Evolutionary conservation across 345 rosid species (phyloP), one percentile per base, ranked within the genome.

Genomic region (Corchorus capsularis): DNA sequence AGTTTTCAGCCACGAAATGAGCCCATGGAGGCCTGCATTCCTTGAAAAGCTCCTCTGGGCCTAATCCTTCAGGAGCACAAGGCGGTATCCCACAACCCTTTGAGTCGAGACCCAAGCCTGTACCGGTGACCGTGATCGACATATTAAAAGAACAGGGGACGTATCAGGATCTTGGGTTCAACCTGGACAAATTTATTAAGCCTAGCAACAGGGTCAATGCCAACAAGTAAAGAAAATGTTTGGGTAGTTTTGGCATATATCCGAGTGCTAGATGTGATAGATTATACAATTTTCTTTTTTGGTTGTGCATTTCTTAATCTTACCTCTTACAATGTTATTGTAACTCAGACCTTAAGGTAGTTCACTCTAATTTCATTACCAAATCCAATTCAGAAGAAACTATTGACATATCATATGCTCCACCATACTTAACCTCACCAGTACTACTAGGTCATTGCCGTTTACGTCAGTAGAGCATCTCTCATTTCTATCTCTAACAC

Each of bases 141-240:
- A 85, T 9, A 66, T 82, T 4, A 71, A 87, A 75, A 6, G 85
- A 79, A 5, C 34, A 3, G 4, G 43, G 16, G 2, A 35, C 13
- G 11, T 72, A 17, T 77, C 65, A 83, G 86, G 13, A 83, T 59
- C 2, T 76, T 5, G 52, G 88, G 90, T 0, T 59, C 7, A 2
- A 69, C 54, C 19, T 50, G 75, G 6, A 8, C 10, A 7, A 2
- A 5, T 32, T 10, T 59, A 11, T 17, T 35, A 0, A 3, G 0
- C 5, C 87, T 83, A 14, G 78, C 90, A 5, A 85, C 88, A 0
- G 85, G 88, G 71, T 82, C 87, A 12, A 87, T 60, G 5, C 78
- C 87, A 1, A 78, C 56, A 1, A 87, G 27, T 3, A 83, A 73
- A 1, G 79, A 77, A 34, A 82, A 56, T 3, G 45, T 22, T 61